Percentiles rank a stretch among this genome's conserved stretches.
phyloP scores from a whole-genome alignment of 345 rosid species.

The Raphanus raphanistrum region DNA sequence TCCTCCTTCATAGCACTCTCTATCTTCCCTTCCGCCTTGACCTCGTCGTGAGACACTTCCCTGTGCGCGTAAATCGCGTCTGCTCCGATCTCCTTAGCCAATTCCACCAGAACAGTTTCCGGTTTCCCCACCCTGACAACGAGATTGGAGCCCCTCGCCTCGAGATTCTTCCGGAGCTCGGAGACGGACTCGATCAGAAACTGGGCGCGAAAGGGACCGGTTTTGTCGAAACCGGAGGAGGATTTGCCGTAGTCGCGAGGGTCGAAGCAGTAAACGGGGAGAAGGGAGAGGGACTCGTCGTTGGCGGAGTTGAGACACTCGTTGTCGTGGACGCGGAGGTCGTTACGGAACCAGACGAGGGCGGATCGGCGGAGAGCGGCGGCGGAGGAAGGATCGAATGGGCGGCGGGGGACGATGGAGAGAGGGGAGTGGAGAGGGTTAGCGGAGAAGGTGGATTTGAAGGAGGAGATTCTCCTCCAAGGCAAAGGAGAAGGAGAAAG shows the following conservation, averaged over 20 bases:
- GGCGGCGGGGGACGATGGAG: slow-evolving; percentile 83
- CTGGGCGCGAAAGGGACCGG: slow-evolving; percentile 84
- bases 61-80: slow-evolving; percentile 86
- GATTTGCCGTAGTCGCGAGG: slow-evolving; percentile 93
- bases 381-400: slow-evolving; percentile 78
- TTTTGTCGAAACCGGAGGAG: slow-evolving; percentile 82
- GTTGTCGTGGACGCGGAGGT: slow-evolving; percentile 91
- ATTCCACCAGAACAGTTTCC: slow-evolving; percentile 69
- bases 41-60: slow-evolving; percentile 87
- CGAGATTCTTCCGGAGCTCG: slow-evolving; percentile 86
- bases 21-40: slow-evolving; percentile 83
- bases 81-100: slow-evolving; percentile 89
- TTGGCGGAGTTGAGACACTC: slow-evolving; percentile 82
- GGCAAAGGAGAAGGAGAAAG: slow-evolving; percentile 45
- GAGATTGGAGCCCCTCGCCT: slow-evolving; percentile 87
- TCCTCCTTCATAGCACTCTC: slow-evolving; percentile 87
- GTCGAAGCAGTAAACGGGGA: slow-evolving; percentile 96
- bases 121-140: slow-evolving; percentile 88
- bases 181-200: slow-evolving; percentile 87
- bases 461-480: slow-evolving; percentile 63
- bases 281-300: slow-evolving; percentile 77
- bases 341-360: slow-evolving; percentile 93
- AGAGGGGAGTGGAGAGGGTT: slow-evolving; percentile 83
- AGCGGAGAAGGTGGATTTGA: slow-evolving; percentile 80
- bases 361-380: slow-evolving; percentile 83